Base-by-base conservation (phyloP, 768 basidiomycete species). In the Termitomyces sp. region DNA sequence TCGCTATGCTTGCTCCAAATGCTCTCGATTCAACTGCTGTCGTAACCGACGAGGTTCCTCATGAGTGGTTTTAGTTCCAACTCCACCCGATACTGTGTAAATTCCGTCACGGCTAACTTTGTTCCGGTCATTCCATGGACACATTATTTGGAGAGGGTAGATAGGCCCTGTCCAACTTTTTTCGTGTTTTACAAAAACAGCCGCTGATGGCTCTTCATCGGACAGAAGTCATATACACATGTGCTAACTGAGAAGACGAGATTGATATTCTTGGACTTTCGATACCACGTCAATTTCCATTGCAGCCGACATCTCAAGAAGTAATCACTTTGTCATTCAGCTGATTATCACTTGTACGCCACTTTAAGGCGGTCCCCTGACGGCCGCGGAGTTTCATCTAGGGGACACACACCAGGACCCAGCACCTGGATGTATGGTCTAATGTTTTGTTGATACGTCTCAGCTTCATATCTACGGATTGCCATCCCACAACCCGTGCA, bases 191-290 rank as follows among this genome's bases (percentile, higher is more conserved):
- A 14, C 52, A 40, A 53, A 10, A 54, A 42, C 53, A 9, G 14
- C 2, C 43, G 42, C 5, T 55, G 54, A 56, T 56, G 42, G 31
- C 55, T 56, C 31, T 45, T 34, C 31, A 56, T 56, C 55, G 29
- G 55, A 45, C 31, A 42, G 42, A 56, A 56, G 42, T 32, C 3
- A 45, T 14, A 25, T n/a, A 43, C 11, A 14, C 55, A 55, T 32
- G 31, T 42, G 55, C 36, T 5, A 54, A 31, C 14, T 45, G 42
- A 56, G 55, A 56, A 56, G 55, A 56, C 31, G 14, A 56, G 55
- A 25, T 25, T 25, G 25, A 12, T 56, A 42, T 45, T n/a, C 40
- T 42, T 42, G 29, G 54, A 14, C 25, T 32, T 55, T 31, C 29
- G 15, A n/a, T 29, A 43, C 40, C 55, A 45, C 31, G 55, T 43